Evolutionary conservation across 148 eudicot species (phyloP).

Genomic region (Pharnaceum exiguum): DNA sequence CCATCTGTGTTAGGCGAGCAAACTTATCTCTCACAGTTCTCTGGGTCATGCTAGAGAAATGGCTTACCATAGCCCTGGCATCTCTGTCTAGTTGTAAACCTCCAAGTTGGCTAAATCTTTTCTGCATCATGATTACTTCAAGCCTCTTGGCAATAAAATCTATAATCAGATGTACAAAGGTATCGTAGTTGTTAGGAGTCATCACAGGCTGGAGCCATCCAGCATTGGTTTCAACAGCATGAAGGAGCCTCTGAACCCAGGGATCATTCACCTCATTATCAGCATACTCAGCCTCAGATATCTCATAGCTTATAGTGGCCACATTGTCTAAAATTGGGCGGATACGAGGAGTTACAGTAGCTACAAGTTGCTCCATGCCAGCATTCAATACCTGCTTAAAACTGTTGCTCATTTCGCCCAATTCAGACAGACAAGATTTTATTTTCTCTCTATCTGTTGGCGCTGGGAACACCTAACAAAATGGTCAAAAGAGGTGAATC

Average conservation of each 20-base stretch:
- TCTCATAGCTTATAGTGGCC: conserved; percentile 82
- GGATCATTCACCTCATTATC: conserved; percentile 96
- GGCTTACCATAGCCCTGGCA: conserved; percentile 78
- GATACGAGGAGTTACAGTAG: conserved; percentile 67
- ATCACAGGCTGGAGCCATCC: conserved; percentile 87
- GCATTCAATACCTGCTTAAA: conserved; percentile 73
- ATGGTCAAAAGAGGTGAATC: conserved; percentile 7
- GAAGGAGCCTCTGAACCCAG: conserved; percentile 92
- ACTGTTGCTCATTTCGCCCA: conserved; percentile 61
- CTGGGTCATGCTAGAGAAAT: conserved; percentile 90
- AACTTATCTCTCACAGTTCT: conserved; percentile 94
- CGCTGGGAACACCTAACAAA: conserved; percentile 65
- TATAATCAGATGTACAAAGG: conserved; percentile 70
- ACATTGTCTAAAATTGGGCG: conserved; percentile 78
- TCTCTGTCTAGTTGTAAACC: conserved; percentile 96
- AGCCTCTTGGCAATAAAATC: conserved; percentile 92
- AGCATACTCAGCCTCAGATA: conserved; percentile 87
- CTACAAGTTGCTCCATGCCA: conserved; percentile 82
- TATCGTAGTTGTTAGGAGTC: conserved; percentile 85
- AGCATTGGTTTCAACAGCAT: conserved; percentile 73
- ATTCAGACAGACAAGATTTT: conserved; percentile 75
- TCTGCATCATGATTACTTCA: conserved; percentile 97
- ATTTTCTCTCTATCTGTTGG: conserved; percentile 80
- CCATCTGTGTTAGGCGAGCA: conserved; percentile 94
- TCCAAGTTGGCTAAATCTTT: conserved; percentile 90